Conservation (phyloP, 2,329 filamentous ascomycete genomes). For the Chrysoporthe cubensis region DNA sequence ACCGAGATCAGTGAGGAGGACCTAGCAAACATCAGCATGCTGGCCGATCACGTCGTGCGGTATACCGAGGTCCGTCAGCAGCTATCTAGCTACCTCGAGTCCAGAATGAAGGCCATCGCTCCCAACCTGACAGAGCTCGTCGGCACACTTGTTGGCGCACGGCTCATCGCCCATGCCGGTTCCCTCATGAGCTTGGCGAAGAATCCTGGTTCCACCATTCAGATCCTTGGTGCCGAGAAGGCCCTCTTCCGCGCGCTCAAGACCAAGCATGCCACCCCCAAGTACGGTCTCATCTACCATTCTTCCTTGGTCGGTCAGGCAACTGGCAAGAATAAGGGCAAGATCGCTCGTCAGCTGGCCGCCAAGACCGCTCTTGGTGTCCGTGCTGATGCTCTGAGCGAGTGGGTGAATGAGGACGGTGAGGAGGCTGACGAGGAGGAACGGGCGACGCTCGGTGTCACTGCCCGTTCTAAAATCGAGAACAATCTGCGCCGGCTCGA, state of each 20-base stretch:
- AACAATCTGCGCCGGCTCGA: conserved; percentile 78
- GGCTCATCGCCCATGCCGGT: conserved; percentile 92
- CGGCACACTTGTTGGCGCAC: conserved; percentile 90
- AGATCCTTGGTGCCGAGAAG: conserved; percentile 98
- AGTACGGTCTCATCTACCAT: conserved; percentile 95
- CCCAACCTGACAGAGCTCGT: conserved; percentile 94
- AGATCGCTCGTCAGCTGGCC: conserved; percentile 95
- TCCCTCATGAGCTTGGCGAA: conserved; percentile 95
- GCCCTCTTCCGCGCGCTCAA: conserved; percentile 97
- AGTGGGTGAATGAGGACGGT: conserved; percentile 71
- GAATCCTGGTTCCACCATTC: conserved; percentile 91
- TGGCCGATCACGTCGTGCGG: conserved; percentile 90
- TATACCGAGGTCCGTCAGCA: conserved; percentile 90
- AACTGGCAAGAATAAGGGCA: conserved; percentile 98
- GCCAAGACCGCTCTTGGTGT: conserved; percentile 92
- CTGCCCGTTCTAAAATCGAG: conserved; percentile 73
- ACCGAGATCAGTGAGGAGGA: conserved; percentile 95
- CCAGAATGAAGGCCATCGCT: conserved; percentile 95
- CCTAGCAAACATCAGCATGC: conserved; percentile 85
- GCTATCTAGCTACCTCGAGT: conserved; percentile 85
- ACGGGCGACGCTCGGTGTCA: conserved; percentile 78
- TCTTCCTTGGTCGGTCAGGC: conserved; percentile 94
- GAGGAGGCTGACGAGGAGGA: conserved; percentile 84
- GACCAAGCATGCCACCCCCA: conserved; percentile 98
- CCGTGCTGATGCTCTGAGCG: conserved; percentile 86